A percentile compares a stretch with the other conserved stretches of the same genome.
Evolutionary conservation across 2,329 filamentous ascomycete genomes (phyloP).

Genomic region (Fonsecaea pugnacius): DNA sequence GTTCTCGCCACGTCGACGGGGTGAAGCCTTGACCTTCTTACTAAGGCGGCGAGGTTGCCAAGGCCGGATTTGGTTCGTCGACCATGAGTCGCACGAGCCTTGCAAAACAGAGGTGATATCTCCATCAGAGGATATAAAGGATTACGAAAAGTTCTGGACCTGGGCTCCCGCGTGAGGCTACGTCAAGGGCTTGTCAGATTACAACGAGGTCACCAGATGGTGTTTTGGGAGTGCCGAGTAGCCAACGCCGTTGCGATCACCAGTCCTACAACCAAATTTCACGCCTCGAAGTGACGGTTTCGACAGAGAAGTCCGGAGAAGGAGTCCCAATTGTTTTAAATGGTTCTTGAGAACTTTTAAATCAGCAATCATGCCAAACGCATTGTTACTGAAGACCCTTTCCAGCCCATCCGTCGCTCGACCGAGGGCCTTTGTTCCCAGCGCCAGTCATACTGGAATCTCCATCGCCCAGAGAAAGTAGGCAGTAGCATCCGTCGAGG

Average conservation of each 20-base stretch:
- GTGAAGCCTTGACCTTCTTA: conserved; percentile 26
- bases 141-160: neutral
- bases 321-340: neutral
- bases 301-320: neutral
- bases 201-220: neutral
- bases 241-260: neutral
- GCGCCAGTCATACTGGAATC: neutral
- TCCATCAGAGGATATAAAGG: neutral
- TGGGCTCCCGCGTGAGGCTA: neutral
- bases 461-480: neutral
- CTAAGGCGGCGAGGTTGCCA: conserved; percentile 21
- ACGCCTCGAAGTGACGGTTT: neutral
- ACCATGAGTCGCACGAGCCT: neutral
- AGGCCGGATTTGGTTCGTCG: conserved; percentile 20
- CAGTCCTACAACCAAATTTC: neutral
- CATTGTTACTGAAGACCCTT: neutral
- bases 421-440: neutral
- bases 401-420: neutral
- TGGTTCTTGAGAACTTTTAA: neutral
- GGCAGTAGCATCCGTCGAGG: neutral
- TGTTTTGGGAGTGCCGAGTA: neutral
- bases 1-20: conserved; percentile 28
- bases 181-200: neutral
- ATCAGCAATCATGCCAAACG: neutral
- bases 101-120: conserved; percentile 20